A percentile compares a stretch with the other conserved stretches of the same genome.
Conservation (phyloP, 768 basidiomycete species). For the Xanthoconium purpureum region DNA sequence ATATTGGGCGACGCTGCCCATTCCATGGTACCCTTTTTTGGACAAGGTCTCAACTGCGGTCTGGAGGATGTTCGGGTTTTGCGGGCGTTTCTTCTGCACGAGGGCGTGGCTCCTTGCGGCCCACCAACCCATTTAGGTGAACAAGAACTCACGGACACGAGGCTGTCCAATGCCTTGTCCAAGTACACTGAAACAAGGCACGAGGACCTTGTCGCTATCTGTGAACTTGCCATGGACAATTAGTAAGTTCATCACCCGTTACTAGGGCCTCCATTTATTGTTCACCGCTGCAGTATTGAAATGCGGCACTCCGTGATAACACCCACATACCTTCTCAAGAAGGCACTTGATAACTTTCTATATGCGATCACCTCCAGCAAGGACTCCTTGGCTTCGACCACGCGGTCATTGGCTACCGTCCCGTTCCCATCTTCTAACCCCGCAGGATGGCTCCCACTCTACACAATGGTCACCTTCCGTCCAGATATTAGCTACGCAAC, state of each 20-base stretch:
- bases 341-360: slow-evolving; percentile 73
- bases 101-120: slow-evolving; percentile 54
- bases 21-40: slow-evolving; percentile 98
- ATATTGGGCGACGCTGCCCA: slow-evolving; percentile 95
- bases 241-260: slow-evolving; percentile 65
- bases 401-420: slow-evolving; percentile 43
- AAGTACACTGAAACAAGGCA: slow-evolving; percentile 81
- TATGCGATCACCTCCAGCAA: slow-evolving; percentile 56
- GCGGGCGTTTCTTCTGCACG: slow-evolving; percentile 66
- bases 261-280: slow-evolving; percentile 22
- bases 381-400: slow-evolving; percentile 46
- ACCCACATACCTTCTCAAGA: slow-evolving; percentile 71
- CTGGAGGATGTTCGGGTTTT: slow-evolving; percentile 95
- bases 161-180: slow-evolving; percentile 62
- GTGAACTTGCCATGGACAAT: slow-evolving; percentile 91
- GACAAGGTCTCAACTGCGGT: slow-evolving; percentile 97
- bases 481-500: slow-evolving; percentile 91
- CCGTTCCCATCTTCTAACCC: slow-evolving; percentile 61
- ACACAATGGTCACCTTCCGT: slow-evolving; percentile 97
- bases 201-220: slow-evolving; percentile 87
- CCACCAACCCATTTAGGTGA: slow-evolving; percentile 29
- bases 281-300: slow-evolving; percentile 61
- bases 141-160: slow-evolving; percentile 45
- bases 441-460: slow-evolving; percentile 86
- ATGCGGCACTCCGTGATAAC: slow-evolving; percentile 94